Evolutionary conservation across 495 filamentous ascomycete genomes (phyloP).

Genomic region (Hypoxylon subgilvum): DNA sequence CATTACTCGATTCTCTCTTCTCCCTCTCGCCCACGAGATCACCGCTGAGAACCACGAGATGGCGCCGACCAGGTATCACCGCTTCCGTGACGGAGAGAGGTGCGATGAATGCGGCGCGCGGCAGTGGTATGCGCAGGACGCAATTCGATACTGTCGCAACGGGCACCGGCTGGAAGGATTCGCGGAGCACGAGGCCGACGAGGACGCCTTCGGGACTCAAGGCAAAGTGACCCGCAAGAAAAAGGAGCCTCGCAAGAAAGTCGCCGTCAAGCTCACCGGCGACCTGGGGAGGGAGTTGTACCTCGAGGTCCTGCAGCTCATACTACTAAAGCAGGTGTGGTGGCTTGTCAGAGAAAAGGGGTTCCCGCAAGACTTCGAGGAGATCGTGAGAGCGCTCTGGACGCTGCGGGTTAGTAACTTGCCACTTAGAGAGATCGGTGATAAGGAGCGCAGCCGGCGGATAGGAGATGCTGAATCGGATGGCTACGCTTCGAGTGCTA

Average conservation of each 20-base stretch:
- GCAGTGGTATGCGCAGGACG: constrained; percentile 56
- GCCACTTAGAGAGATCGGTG: constrained; percentile 33
- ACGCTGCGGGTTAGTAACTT: constrained; percentile 50
- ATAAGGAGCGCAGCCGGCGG: background rate
- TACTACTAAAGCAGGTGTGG: constrained; percentile 54
- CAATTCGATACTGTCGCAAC: constrained; percentile 58
- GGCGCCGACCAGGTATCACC: constrained; percentile 37
- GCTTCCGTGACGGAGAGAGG: constrained; percentile 49
- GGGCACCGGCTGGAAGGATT: constrained; percentile 59
- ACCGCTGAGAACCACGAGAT: constrained; percentile 2
- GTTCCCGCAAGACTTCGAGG: constrained; percentile 53
- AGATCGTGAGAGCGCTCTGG: constrained; percentile 60
- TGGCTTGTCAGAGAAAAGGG: constrained; percentile 54
- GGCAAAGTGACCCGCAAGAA: constrained; percentile 56
- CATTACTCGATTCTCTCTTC: too few species aligned
- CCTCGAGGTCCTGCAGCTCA: constrained; percentile 82
- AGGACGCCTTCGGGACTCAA: constrained; percentile 72
- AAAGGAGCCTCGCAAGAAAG: constrained; percentile 60
- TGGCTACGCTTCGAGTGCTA: constrained; percentile 12
- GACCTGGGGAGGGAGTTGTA: constrained; percentile 74
- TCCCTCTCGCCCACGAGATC: background rate
- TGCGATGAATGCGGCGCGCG: constrained; percentile 57
- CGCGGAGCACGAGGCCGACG: constrained; percentile 63
- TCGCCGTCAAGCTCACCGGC: constrained; percentile 66
- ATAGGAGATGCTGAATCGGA: constrained; percentile 9